Evolutionary conservation across 169 alveolate genomes (phyloP), one percentile per base, ranked within the genome.

Genomic region (Sarcocystis neurona): DNA sequence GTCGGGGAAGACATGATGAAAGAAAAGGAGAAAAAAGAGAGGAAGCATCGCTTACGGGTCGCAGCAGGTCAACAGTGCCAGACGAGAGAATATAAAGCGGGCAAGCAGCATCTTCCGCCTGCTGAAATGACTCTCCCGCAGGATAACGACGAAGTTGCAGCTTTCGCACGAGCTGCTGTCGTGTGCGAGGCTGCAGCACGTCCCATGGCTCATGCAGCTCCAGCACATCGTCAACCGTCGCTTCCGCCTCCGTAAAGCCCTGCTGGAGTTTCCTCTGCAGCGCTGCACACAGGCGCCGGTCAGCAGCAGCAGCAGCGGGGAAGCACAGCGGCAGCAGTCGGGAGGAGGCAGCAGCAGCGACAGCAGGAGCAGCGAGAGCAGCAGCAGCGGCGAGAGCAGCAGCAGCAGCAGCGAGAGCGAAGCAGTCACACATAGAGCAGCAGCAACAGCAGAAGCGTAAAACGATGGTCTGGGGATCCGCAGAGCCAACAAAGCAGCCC

Each of bases 171-270:
- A 88, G 77, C 58, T 56, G 84, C 32, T 70, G 82, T 43, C 91
- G 91, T 6, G 82, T 85, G 60, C 41, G 75, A 15, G 88, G 91
- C 63, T 70, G 60, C 58, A 88, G 37, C 37, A 78, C 68, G 70
- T 88, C 88, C 91, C 87, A 88, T 41, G 88, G 88, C 39, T 79
- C 34, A 1, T 12, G 30, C 41, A 47, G 56, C 12, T 85, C 91
- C 46, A 88, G 68, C 8, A 88, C 88, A 10, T 72, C 82, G 56
- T 88, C 91, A 37, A 88, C 82, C 77, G 82, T 74, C n/a, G 91
- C 88, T 39, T 88, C 88, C 3, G 50, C 77, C 44, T 15, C 63
- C n/a, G 84, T 78, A 70, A 88, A 88, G 58, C 91, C 91, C 8
- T 78, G 82, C 30, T 37, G 56, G 43, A 72, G 23, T 30, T 72